Percentiles rank a stretch among this genome's conserved stretches.
These are phyloP conservation scores for Erigeron philadelphicus DNA, from an alignment of 140 eudicot species.

Conservation along the genomic window DNA sequence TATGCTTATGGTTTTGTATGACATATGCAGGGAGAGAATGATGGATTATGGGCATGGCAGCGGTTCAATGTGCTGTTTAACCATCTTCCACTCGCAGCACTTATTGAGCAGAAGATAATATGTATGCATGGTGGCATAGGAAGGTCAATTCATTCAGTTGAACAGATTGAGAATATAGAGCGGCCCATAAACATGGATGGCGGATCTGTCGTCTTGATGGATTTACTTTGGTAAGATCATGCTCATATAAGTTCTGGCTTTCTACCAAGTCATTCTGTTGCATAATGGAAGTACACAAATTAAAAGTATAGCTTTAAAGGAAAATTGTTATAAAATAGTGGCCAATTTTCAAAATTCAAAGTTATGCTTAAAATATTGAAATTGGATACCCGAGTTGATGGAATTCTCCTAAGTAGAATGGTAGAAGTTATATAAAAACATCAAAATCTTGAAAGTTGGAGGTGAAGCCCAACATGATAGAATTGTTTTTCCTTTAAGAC, in stretches of 20 bases:
- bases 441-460: no score
- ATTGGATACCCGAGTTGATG: no score
- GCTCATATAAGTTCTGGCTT: neutral
- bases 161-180: conserved; percentile 85
- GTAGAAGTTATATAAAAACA: no score
- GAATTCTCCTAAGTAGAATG: no score
- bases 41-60: conserved; percentile 95
- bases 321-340: no score
- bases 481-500: no score
- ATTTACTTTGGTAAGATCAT: conserved; percentile 63
- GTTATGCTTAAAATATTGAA: no score
- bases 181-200: conserved; percentile 93
- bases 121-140: conserved; percentile 99
- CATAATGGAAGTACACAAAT: no score
- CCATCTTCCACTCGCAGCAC: conserved; percentile 84
- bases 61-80: conserved; percentile 78
- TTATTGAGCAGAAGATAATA: conserved; percentile 78
- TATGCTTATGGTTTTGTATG: conserved; percentile 19
- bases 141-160: conserved; percentile 80
- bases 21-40: conserved; percentile 71
- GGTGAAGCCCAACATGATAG: no score
- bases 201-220: conserved; percentile 81
- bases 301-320: no score
- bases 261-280: neutral
- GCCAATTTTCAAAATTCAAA: no score